Evolutionary conservation across 2,329 filamentous ascomycete species (phyloP), one percentile per base, ranked within the genome.

Genomic region (Cladosporium sp.): DNA sequence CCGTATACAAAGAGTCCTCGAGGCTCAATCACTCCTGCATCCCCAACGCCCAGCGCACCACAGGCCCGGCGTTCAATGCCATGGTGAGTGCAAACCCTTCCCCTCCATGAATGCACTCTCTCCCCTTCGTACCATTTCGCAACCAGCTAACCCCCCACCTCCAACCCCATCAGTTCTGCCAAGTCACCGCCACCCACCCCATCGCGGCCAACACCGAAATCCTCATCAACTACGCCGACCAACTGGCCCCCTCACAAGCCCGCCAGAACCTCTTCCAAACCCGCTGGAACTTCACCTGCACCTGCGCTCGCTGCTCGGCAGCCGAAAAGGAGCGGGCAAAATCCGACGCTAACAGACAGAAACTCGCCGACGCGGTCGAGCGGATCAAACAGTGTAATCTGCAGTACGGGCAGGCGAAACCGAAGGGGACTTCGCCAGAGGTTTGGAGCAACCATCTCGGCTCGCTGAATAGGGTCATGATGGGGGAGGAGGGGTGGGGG

Each of bases 221-320:
- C 37, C 24, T 48, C 18, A 17, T 48, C 37, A 34, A 34, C 37
- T 48, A 48, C 11, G 9, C 32, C 7, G 27, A 48, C 3, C 27
- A 18, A 3, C 24, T 34, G 12, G 27, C 18, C 22, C 6, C 29
- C 15, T 20, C 17, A 3, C 20, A 19, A 12, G 17, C n/a, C 4
- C 37, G 45, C 17, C 45, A 48, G 15, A 22, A 18, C 17, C 12
- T 12, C 7, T 27, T 48, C 17, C 37, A 32, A 13, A 22, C 27
- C 2, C 45, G 45, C 45, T 48, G 45, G 45, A 15, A 22, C 18
- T 48, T 48, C 36, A 48, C 37, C 4, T 48, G 45, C 37, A 18
- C 17, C 4, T 48, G 45, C 27, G 6, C 13, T 9, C 45, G 39
- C 7, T 48, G 45, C 24, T 17, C 37, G 1, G 17, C 17, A 1